Conservation (phyloP, 2,329 filamentous ascomycete genomes). For the Penicillium italicum region DNA sequence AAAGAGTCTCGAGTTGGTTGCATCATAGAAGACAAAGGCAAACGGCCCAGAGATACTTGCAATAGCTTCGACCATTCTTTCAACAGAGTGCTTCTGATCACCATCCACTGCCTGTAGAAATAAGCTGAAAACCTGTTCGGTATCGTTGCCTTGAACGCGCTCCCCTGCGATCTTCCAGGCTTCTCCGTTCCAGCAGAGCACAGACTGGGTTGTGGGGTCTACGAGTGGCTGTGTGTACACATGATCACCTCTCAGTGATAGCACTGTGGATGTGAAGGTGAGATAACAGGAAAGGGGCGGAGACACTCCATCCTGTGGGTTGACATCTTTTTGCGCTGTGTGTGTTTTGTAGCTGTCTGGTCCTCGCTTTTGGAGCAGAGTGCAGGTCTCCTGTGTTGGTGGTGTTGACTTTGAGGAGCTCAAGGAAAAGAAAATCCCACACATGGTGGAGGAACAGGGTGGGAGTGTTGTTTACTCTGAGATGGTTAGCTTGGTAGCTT, state of each 20-base stretch:
- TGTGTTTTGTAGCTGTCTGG: constrained; percentile 43
- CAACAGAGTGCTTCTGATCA: constrained; percentile 20
- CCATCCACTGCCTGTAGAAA: constrained; percentile 48
- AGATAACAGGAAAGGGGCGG: constrained; percentile 44
- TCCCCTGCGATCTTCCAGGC: constrained; percentile 71
- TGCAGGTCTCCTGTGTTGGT: constrained; percentile 33
- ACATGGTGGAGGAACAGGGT: constrained; percentile 34
- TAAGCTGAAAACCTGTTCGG: constrained; percentile 61
- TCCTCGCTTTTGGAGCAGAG: constrained; percentile 41
- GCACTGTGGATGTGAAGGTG: constrained; percentile 75
- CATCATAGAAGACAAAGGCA: constrained; percentile 81
- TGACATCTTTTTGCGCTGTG: constrained; percentile 24
- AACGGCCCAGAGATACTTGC: constrained; percentile 74
- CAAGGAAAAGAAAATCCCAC: constrained; percentile 54
- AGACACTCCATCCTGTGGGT: constrained; percentile 15
- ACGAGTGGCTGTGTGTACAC: constrained; percentile 70
- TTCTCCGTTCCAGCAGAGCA: constrained; percentile 96
- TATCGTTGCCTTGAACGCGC: constrained; percentile 70
- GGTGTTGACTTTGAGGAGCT: constrained; percentile 30
- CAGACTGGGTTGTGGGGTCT: constrained; percentile 54
- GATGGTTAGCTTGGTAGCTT: not conserved
- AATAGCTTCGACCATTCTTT: constrained; percentile 47
- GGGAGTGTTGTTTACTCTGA: not conserved
- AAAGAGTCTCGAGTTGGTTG: constrained; percentile 59
- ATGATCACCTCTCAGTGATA: constrained; percentile 77